Evolutionary conservation across 1,284 basidiomycete genomes (phyloP).

Genomic region (Mycosarcoma mackinlayi): DNA sequence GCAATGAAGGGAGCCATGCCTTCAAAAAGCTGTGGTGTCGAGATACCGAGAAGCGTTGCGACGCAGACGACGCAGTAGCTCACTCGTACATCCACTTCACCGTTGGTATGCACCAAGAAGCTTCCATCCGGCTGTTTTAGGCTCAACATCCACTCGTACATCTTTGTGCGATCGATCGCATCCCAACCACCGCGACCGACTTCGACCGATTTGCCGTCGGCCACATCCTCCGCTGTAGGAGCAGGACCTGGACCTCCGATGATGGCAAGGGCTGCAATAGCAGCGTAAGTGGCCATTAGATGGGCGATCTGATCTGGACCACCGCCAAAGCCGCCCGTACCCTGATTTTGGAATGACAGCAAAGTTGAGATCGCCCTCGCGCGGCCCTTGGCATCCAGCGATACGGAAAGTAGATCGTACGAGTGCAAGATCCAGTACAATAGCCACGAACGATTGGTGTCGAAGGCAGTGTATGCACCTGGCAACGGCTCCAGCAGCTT

Average conservation of each 20-base stretch:
- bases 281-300: conserved; percentile 88
- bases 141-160: conserved; percentile 91
- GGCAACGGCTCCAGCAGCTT: conserved; percentile 61
- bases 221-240: conserved; percentile 50
- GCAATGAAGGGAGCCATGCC: conserved; percentile 71
- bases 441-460: conserved; percentile 66
- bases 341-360: conserved; percentile 62
- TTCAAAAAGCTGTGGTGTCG: conserved; percentile 85
- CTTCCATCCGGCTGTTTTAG: conserved; percentile 94
- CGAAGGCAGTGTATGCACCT: conserved; percentile 60
- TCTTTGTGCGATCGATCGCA: conserved; percentile 71
- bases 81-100: conserved; percentile 91
- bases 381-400: conserved; percentile 46
- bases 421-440: conserved; percentile 66
- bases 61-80: conserved; percentile 80
- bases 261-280: conserved; percentile 84
- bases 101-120: conserved; percentile 86
- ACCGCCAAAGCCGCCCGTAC: conserved; percentile 84
- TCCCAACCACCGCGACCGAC: conserved; percentile 67
- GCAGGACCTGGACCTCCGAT: conserved; percentile 74
- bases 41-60: conserved; percentile 79
- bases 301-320: conserved; percentile 90
- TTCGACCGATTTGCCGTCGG: conserved; percentile 72
- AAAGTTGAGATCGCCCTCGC: conserved; percentile 63
- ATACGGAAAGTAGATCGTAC: conserved; percentile 56